These are phyloP conservation scores for Alternaria sp. DNA, from an alignment of 2,329 filamentous ascomycete species.

Conservation along the genomic window DNA sequence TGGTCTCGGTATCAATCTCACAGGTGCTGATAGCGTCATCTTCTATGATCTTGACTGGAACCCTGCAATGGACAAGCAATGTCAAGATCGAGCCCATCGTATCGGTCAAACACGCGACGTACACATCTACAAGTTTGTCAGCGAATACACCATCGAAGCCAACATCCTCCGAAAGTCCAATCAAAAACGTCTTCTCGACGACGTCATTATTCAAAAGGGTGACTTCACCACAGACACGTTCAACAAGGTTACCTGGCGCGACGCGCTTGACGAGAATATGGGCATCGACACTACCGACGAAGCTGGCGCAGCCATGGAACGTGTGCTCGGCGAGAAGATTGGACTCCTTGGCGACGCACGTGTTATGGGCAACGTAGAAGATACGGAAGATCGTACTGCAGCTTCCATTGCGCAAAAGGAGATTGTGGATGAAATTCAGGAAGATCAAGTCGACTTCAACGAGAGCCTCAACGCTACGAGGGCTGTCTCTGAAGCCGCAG, in stretches of 20 bases:
- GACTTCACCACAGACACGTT: constrained; percentile 98
- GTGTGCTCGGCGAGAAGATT: constrained; percentile 74
- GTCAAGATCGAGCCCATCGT: constrained; percentile 94
- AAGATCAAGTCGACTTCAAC: constrained; percentile 54
- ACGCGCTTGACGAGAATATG: constrained; percentile 66
- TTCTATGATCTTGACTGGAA: constrained; percentile 99
- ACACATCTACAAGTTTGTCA: constrained; percentile 82
- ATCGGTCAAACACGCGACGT: constrained; percentile 98
- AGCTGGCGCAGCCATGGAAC: constrained; percentile 83
- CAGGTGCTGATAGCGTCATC: constrained; percentile 95
- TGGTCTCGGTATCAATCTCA: constrained; percentile 94
- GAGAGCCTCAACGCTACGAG: constrained; percentile 42
- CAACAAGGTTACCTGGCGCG: constrained; percentile 75
- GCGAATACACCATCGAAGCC: constrained; percentile 83
- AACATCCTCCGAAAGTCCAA: constrained; percentile 97
- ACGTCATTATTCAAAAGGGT: constrained; percentile 97
- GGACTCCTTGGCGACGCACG: constrained; percentile 66
- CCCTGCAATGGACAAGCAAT: constrained; percentile 99
- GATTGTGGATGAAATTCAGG: constrained; percentile 67
- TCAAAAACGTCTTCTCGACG: constrained; percentile 96
- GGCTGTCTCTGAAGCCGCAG: constrained; percentile 29
- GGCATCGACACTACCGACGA: constrained; percentile 62
- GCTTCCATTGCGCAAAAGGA: constrained; percentile 90
- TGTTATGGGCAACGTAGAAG: constrained; percentile 88
- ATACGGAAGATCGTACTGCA: constrained; percentile 88